Conservation (phyloP, 2,329 filamentous ascomycete genomes). For the Claviceps sp. region DNA sequence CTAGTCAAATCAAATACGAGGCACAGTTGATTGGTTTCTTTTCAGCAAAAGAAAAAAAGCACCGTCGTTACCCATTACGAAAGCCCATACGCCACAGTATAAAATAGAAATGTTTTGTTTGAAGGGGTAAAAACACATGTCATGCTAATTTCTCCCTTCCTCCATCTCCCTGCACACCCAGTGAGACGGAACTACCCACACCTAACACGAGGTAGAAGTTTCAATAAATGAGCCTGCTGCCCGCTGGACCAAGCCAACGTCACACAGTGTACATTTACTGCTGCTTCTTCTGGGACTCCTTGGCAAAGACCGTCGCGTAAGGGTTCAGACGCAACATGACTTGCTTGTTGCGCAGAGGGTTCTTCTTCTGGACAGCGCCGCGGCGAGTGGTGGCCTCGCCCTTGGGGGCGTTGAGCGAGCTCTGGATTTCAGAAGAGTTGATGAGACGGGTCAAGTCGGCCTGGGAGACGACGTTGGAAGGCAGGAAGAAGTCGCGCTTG, state of each 20-base stretch:
- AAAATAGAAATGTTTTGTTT: neutral
- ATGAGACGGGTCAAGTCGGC: slow-evolving; percentile 94
- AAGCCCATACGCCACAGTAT: slow-evolving; percentile 22
- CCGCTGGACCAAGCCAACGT: neutral
- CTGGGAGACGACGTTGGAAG: slow-evolving; percentile 83
- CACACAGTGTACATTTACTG: neutral
- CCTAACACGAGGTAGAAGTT: neutral
- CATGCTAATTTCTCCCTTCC: neutral
- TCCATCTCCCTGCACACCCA: slow-evolving; percentile 25
- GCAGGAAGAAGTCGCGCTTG: slow-evolving; percentile 99
- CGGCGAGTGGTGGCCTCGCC: slow-evolving; percentile 85
- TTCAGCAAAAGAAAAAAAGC: neutral
- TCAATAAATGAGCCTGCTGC: neutral
- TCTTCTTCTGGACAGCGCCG: slow-evolving; percentile 94
- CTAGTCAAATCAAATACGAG: neutral
- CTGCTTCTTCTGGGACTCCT: slow-evolving; percentile 40
- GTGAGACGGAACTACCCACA: slow-evolving; percentile 11
- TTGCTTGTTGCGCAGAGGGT: slow-evolving; percentile 98
- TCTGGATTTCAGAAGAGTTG: slow-evolving; percentile 98
- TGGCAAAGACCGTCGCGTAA: slow-evolving; percentile 81
- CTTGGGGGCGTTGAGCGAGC: slow-evolving; percentile 82
- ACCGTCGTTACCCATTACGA: slow-evolving; percentile 11
- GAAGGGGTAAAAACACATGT: too few relatives aligned
- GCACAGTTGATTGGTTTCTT: slow-evolving; percentile 8
- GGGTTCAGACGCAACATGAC: slow-evolving; percentile 97